Conservation (phyloP, 805 yeast species). For the Tetrapisispora arboricola region DNA sequence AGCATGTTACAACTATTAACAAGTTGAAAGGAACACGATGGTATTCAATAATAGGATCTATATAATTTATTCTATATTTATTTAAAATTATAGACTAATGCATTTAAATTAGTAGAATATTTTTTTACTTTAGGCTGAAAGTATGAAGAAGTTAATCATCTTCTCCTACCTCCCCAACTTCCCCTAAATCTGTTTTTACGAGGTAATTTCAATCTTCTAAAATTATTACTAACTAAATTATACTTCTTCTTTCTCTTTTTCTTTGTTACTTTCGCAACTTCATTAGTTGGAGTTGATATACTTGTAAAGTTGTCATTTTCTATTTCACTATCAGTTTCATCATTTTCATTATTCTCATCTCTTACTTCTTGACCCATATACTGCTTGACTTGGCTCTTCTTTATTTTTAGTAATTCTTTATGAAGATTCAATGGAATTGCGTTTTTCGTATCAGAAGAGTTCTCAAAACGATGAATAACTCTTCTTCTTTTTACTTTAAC, state of each 20-base stretch:
- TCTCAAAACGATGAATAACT: constrained; percentile 8
- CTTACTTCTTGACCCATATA: constrained; percentile 8
- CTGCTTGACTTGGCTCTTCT: constrained; percentile 15
- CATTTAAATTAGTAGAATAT: constrained; percentile 2
- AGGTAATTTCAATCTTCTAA: constrained; percentile 39
- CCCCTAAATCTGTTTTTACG: constrained; percentile 1
- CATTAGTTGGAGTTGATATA: constrained; percentile 17
- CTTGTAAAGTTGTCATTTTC: constrained; percentile 1
- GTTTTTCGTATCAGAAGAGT: not conserved
- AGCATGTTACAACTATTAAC: constrained; percentile 90
- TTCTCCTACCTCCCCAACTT: constrained; percentile 1
- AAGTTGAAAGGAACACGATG: constrained; percentile 12
- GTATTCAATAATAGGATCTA: not conserved
- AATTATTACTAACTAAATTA: constrained; percentile 37
- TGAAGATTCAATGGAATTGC: constrained; percentile 14
- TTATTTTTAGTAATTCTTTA: constrained; percentile 17
- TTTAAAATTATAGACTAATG: constrained; percentile 4
- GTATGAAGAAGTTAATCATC: not conserved
- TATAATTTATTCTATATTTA: not conserved
- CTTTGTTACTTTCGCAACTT: constrained; percentile 16
- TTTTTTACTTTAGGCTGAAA: not conserved
- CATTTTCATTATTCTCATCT: not conserved
- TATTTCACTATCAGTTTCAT: constrained; percentile 9
- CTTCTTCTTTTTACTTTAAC: constrained; percentile 7
- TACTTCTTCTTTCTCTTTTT: constrained; percentile 21